Percentiles rank a stretch among this genome's conserved stretches.
phyloP scores from a whole-genome alignment of 192 early-diverging fungal species.

The Backusella morwellensis region DNA sequence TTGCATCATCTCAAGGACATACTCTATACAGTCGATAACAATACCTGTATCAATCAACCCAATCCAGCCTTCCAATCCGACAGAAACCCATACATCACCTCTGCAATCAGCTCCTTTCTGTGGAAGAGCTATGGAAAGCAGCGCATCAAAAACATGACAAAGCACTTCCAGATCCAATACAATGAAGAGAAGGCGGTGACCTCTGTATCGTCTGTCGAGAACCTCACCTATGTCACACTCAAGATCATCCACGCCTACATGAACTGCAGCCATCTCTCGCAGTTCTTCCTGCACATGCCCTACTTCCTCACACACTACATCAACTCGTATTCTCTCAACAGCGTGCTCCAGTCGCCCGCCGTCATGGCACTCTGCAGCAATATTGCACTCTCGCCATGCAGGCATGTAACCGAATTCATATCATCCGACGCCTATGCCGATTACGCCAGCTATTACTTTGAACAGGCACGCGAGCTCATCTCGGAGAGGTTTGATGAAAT shows the following conservation, averaged over 20 bases:
- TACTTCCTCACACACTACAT: not conserved
- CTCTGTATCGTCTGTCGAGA: not conserved
- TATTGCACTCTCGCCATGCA: not conserved
- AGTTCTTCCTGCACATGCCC: not conserved
- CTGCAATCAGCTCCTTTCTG: not conserved
- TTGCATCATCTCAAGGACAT: not conserved
- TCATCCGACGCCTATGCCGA: not conserved
- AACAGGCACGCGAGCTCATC: not conserved
- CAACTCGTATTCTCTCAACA: too few relatives aligned
- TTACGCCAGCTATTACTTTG: not conserved
- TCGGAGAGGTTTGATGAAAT: not conserved
- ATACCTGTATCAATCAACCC: not conserved
- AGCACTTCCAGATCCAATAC: not conserved
- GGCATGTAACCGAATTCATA: not conserved
- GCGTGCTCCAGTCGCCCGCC: not conserved
- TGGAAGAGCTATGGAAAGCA: slow-evolving; percentile 4
- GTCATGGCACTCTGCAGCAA: not conserved
- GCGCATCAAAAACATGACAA: not conserved
- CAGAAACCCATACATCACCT: not conserved
- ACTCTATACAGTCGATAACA: not conserved
- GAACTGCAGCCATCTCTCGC: not conserved
- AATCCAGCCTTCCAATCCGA: not conserved
- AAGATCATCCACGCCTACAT: not conserved
- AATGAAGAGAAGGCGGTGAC: not conserved
- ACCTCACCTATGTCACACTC: not conserved